phyloP scores from a whole-genome alignment of 306 rosid species.

The Cotoneaster glaucophyllus region DNA sequence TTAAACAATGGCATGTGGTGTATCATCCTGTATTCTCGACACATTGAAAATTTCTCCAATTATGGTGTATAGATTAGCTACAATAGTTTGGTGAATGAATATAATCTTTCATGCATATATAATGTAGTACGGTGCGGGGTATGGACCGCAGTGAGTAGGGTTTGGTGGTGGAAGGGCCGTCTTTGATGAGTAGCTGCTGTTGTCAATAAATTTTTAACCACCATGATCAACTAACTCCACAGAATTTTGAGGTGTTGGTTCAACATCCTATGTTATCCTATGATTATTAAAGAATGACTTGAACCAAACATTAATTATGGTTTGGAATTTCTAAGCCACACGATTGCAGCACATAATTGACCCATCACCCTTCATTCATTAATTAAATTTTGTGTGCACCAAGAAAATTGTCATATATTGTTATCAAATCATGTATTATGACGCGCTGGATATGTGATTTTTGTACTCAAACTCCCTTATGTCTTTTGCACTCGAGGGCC shows the following conservation, averaged over 20 bases:
- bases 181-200: neutral
- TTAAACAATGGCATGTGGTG: too few relatives aligned
- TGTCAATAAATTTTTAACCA: neutral
- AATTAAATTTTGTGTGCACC: neutral
- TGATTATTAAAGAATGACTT: neutral
- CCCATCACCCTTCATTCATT: neutral
- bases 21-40: rapidly evolving
- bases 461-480: neutral
- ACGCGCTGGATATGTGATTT: neutral
- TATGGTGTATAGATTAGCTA: neutral
- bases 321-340: neutral
- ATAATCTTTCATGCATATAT: neutral
- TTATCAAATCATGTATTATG: too few relatives aligned
- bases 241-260: neutral
- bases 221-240: neutral
- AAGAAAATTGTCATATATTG: too few relatives aligned
- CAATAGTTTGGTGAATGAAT: neutral
- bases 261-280: neutral
- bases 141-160: neutral
- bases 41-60: too few relatives aligned
- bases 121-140: neutral
- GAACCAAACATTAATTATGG: neutral
- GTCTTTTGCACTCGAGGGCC: too few relatives aligned
- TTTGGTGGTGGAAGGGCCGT: neutral
- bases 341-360: neutral